A percentile compares a stretch with the other conserved stretches of the same genome.
Conservation (phyloP, 2,329 filamentous ascomycete species). For the Sclerotinia glacialis region DNA sequence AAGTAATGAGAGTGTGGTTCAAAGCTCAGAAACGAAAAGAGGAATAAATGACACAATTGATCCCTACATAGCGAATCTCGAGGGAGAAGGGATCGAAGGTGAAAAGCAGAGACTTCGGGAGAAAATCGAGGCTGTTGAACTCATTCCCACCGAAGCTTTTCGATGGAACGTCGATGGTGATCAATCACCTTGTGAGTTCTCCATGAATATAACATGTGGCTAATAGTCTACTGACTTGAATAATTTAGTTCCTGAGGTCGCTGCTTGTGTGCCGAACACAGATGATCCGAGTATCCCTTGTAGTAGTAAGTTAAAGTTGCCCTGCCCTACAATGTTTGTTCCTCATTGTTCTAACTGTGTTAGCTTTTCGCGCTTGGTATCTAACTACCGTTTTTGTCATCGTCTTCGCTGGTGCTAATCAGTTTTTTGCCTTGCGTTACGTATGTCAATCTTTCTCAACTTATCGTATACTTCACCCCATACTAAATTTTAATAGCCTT, state of each 20-base stretch:
- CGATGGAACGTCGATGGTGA: constrained; percentile 6
- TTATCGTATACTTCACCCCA: neutral
- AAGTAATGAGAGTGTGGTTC: neutral
- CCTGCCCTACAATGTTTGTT: neutral
- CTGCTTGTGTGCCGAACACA: constrained; percentile 1
- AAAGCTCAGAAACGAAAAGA: too few relatives aligned
- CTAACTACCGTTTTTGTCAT: constrained; percentile 49
- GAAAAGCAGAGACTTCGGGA: neutral
- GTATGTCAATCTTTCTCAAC: neutral
- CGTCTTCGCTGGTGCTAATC: constrained; percentile 25
- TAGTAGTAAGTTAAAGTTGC: neutral
- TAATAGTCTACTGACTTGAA: neutral
- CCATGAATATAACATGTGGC: neutral
- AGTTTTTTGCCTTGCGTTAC: constrained; percentile 29
- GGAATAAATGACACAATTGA: neutral
- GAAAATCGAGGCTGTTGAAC: constrained; percentile 3
- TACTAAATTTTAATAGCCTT: constrained; percentile 21
- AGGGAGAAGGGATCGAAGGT: neutral
- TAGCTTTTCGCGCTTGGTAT: constrained; percentile 57
- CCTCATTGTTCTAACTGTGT: neutral
- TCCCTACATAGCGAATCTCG: neutral
- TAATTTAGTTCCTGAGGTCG: constrained; percentile 7
- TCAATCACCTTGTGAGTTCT: constrained; percentile 9
- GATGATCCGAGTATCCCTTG: constrained; percentile 8
- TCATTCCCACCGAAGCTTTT: constrained; percentile 5